A percentile compares a stretch with the other conserved stretches of the same genome.
These are phyloP conservation scores for Gossypium schwendimanii DNA, from an alignment of 441 rosid species.

Conservation along the genomic window DNA sequence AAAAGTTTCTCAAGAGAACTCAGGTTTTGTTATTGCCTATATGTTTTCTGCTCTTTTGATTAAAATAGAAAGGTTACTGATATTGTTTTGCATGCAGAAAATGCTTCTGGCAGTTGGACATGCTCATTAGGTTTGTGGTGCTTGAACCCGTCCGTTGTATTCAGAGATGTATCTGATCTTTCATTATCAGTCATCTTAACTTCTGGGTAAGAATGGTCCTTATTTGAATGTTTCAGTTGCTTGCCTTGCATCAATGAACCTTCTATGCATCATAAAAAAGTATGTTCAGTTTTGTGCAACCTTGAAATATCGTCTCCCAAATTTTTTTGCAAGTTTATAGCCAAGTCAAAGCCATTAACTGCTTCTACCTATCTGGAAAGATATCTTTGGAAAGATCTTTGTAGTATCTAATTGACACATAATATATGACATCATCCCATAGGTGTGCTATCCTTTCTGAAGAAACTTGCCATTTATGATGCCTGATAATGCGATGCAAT, in stretches of 20 bases:
- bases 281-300: background rate
- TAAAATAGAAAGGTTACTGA: slow-evolving; percentile 16
- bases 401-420: background rate
- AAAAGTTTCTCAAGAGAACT: background rate
- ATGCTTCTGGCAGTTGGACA: slow-evolving; percentile 48
- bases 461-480: slow-evolving; percentile 2
- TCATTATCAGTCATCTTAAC: slow-evolving; percentile 88
- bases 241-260: background rate
- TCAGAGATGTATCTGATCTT: slow-evolving; percentile 75
- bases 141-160: slow-evolving; percentile 93
- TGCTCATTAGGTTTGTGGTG: slow-evolving; percentile 88
- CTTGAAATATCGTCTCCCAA: background rate
- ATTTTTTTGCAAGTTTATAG: background rate
- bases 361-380: background rate
- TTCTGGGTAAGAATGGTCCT: slow-evolving; percentile 70
- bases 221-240: slow-evolving; percentile 2
- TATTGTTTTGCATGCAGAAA: slow-evolving; percentile 43
- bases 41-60: background rate
- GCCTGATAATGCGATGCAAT: background rate
- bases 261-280: slow-evolving; percentile 6
- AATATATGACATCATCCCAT: background rate
- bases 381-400: background rate
- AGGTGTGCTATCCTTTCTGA: background rate
- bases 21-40: background rate
- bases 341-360: background rate